Conservation (phyloP, 306 rosid genomes). For the Gynostemma pentaphyllum region DNA sequence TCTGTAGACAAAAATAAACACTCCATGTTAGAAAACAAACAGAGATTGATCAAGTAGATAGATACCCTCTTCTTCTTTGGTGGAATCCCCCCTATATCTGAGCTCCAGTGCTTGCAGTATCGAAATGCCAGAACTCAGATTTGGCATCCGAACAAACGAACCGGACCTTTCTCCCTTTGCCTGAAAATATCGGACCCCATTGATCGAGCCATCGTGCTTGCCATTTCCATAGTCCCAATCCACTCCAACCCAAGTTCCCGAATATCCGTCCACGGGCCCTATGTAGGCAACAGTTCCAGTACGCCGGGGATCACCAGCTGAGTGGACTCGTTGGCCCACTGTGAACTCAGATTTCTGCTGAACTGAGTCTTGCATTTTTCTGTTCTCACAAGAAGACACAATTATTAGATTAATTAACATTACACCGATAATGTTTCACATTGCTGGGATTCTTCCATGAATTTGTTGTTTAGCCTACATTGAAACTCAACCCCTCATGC, state of each 20-base stretch:
- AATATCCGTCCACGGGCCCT: slow-evolving; percentile 60
- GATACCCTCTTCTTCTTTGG: slow-evolving; percentile 83
- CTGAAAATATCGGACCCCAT: slow-evolving; percentile 56
- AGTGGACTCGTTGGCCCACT: slow-evolving; percentile 60
- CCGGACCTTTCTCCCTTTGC: slow-evolving; percentile 56
- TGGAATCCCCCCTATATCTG: slow-evolving; percentile 53
- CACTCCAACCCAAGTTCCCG: slow-evolving; percentile 76
- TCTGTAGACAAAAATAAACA: not conserved
- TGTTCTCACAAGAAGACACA: not conserved
- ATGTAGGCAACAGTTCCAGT: slow-evolving; percentile 63
- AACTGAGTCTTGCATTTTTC: slow-evolving; percentile 35
- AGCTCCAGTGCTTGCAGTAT: slow-evolving; percentile 61
- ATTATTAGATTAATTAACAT: too few species aligned
- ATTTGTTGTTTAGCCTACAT: too few species aligned
- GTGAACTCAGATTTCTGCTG: slow-evolving; percentile 25
- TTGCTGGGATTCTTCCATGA: too few species aligned
- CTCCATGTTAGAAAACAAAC: not conserved
- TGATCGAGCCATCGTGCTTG: slow-evolving; percentile 78
- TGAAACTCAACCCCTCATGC: too few species aligned
- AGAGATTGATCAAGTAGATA: slow-evolving; percentile 6
- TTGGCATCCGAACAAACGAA: slow-evolving; percentile 59
- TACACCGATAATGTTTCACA: too few species aligned
- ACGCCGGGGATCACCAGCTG: slow-evolving; percentile 48
- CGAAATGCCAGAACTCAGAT: slow-evolving; percentile 53
- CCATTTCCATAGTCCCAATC: slow-evolving; percentile 80